These are phyloP conservation scores for Staphylotrichum tortipilum DNA, from an alignment of 495 filamentous ascomycete species.

Conservation along the genomic window DNA sequence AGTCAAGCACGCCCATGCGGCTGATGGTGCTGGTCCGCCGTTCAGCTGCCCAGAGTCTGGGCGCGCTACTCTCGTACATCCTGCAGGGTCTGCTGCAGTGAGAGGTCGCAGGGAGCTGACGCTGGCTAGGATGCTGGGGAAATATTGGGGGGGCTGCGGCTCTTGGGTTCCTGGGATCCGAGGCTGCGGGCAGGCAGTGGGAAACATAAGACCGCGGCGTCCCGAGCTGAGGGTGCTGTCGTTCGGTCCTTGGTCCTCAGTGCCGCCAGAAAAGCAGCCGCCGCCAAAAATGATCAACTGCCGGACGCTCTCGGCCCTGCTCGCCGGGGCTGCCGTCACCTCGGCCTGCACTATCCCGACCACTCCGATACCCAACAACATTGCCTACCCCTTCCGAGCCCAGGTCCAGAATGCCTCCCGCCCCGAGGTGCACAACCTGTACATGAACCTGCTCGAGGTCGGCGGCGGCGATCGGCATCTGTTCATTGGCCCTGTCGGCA, in stretches of 20 bases:
- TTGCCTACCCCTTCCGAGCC: slow-evolving; percentile 36
- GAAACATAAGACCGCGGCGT: background rate
- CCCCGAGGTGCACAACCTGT: slow-evolving; percentile 40
- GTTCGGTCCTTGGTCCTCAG: background rate
- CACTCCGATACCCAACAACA: slow-evolving; percentile 28
- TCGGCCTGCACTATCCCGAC: slow-evolving; percentile 36
- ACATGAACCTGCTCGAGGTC: slow-evolving; percentile 42
- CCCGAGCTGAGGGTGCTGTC: background rate
- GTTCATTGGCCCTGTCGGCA: slow-evolving; percentile 41
- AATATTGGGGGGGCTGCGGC: slow-evolving; percentile 3
- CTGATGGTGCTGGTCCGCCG: background rate
- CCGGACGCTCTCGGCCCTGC: slow-evolving; percentile 16
- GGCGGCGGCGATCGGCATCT: slow-evolving; percentile 44
- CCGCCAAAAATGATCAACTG: slow-evolving; percentile 18
- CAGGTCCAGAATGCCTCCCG: slow-evolving; percentile 43
- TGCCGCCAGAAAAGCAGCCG: background rate
- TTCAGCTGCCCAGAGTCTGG: slow-evolving; percentile 1
- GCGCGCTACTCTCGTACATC: background rate
- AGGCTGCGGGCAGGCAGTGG: background rate
- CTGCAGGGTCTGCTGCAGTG: background rate
- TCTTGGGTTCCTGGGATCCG: background rate
- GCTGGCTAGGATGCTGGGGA: background rate
- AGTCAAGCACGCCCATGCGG: background rate
- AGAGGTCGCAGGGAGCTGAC: background rate
- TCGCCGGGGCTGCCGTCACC: slow-evolving; percentile 20